phyloP scores from a whole-genome alignment of 805 yeast species.

The Saccharomycopsis oosterbeekiorum region DNA sequence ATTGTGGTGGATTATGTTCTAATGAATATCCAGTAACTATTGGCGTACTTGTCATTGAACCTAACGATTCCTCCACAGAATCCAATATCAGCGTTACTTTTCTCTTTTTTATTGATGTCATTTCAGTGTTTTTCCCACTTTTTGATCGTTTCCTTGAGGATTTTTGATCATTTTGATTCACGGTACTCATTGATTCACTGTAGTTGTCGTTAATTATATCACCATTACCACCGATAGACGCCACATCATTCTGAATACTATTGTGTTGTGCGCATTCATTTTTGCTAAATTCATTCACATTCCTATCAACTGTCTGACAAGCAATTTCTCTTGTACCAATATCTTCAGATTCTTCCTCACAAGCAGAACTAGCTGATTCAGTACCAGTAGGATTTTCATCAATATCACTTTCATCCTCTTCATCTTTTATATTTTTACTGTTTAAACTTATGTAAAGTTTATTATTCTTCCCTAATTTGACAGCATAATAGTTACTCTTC shows the following conservation, averaged over 20 bases:
- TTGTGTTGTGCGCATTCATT: neutral
- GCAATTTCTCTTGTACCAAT: neutral
- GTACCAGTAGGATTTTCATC: neutral
- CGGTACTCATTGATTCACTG: neutral
- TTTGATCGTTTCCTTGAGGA: neutral
- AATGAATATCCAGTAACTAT: slow-evolving; percentile 16
- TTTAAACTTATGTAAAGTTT: neutral
- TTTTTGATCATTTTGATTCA: neutral
- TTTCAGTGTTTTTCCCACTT: neutral
- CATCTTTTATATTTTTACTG: neutral
- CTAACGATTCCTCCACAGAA: neutral
- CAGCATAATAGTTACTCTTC: slow-evolving; percentile 1
- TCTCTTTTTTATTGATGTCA: neutral
- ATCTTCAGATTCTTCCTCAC: neutral
- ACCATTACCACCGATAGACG: neutral
- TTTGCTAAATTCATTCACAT: neutral
- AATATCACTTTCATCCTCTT: neutral
- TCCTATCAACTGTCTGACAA: neutral
- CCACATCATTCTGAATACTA: neutral
- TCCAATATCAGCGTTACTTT: neutral
- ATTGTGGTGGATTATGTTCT: slow-evolving; percentile 12
- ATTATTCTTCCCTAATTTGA: neutral
- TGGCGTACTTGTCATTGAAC: neutral
- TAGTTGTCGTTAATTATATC: neutral
- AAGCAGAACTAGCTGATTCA: neutral